Conservation (phyloP, 257 asterid species). For the Galeopsis tetrahit region DNA sequence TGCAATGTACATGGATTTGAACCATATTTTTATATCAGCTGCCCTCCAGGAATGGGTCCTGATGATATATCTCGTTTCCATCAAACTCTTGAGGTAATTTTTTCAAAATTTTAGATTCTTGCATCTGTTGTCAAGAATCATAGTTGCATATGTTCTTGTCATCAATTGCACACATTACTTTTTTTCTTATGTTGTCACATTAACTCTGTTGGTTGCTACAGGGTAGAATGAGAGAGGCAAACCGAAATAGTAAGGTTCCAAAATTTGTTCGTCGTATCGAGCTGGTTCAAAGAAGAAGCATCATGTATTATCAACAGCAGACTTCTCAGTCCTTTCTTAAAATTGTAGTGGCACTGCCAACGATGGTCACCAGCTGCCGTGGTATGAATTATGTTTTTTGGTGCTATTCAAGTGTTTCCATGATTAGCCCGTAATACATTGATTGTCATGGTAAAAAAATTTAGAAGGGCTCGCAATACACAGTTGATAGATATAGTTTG, state of each 20-base stretch:
- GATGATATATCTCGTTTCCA: slow-evolving; percentile 93
- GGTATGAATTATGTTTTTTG: slow-evolving; percentile 52
- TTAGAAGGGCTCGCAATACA: slow-evolving; percentile 27
- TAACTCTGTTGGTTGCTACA: slow-evolving; percentile 40
- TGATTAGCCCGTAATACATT: slow-evolving; percentile 10
- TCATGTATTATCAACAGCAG: slow-evolving; percentile 91
- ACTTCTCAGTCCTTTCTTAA: slow-evolving; percentile 80
- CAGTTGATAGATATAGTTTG: slow-evolving; percentile 14
- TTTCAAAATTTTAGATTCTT: background rate
- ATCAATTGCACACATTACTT: slow-evolving; percentile 16
- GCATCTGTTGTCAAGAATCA: slow-evolving; percentile 13
- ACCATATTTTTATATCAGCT: slow-evolving; percentile 88
- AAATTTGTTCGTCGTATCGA: slow-evolving; percentile 80
- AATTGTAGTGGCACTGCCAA: slow-evolving; percentile 94
- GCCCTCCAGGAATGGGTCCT: slow-evolving; percentile 98
- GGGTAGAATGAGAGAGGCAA: slow-evolving; percentile 88
- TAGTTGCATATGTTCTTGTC: slow-evolving; percentile 18
- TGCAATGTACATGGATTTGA: slow-evolving; percentile 94
- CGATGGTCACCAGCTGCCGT: slow-evolving; percentile 96
- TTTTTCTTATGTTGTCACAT: slow-evolving; percentile 21
- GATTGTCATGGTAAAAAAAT: slow-evolving; percentile 15
- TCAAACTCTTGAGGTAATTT: slow-evolving; percentile 82
- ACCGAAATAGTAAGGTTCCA: slow-evolving; percentile 68
- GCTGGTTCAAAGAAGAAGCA: slow-evolving; percentile 83
- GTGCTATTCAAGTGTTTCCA: slow-evolving; percentile 17